Base-by-base conservation (phyloP, 1,284 basidiomycete species). In the Trichosporon ovoides region DNA sequence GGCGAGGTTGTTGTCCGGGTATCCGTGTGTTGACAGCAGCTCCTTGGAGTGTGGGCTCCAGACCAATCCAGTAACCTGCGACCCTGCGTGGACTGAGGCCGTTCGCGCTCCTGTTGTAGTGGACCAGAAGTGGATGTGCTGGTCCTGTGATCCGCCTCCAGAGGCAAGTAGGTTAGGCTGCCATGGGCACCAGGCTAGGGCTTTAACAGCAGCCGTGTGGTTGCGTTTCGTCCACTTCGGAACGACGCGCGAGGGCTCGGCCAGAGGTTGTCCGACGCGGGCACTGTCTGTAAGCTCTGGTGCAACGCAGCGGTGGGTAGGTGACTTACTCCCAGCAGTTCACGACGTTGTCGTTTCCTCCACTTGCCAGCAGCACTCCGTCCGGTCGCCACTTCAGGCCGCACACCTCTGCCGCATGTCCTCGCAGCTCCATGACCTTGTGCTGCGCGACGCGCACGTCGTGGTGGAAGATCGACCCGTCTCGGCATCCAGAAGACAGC, bases 181-280 rank as follows among this genome's bases (percentile, higher is more conserved):
- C 93, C 95, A 98, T 0, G 95, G 92, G 66, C 91, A 97, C 92
- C 96, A 99, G 0, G 92, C 91, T 48, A 99, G 80, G 0, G 93
- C 94, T 87, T 97, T 97, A 66, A 96, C 92, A 0, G 93, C 93
- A 0, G 92, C 93, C 0, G 88, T 91, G 76, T 97, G 93, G 73
- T 92, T 95, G 46, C 89, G 82, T 78, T 95, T 96, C 46, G 89
- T 91, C 91, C 90, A 91, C 70, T 90, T 87, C 2, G 89, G 86
- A 57, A 83, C 81, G 7, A 86, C 84, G 46, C 86, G 79, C 1
- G 84, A 69, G n/a, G 72, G 70, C 28, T 65, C 85, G 24, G 67
- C 54, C 3, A 75, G 53, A 71, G 60, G 10, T 68, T 72, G 48
- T 72, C 73, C 75, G 0, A 89, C 77, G 34, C 90, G 81, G 0